Conservation (phyloP, 2,329 filamentous ascomycete species). For the Sclerotinia nivalis region DNA sequence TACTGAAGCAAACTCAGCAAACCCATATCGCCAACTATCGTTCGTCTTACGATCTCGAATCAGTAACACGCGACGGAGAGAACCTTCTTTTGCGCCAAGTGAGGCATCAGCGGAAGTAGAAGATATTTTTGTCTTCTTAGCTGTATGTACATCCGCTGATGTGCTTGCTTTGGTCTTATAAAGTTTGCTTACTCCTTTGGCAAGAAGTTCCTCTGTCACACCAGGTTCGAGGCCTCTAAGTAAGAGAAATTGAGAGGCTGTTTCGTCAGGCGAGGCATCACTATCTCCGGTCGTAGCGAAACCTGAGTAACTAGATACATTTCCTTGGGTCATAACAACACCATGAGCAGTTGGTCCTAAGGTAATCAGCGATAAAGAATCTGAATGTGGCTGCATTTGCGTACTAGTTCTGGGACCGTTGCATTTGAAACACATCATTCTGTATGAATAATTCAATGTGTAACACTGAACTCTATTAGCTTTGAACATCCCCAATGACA, state of each 20-base stretch:
- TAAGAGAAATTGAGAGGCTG: constrained; percentile 70
- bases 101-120: constrained; percentile 54
- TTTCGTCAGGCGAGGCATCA: constrained; percentile 52
- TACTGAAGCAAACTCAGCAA: constrained; percentile 77
- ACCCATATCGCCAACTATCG: constrained; percentile 78
- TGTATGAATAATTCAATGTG: constrained; percentile 57
- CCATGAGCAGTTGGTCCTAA: constrained; percentile 41
- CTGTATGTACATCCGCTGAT: constrained; percentile 39
- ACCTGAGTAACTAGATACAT: constrained; percentile 44
- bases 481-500: neutral
- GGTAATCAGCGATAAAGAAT: constrained; percentile 32
- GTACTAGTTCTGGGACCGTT: constrained; percentile 54
- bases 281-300: constrained; percentile 55
- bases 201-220: constrained; percentile 71
- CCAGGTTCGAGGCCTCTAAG: constrained; percentile 70
- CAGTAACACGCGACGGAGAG: constrained; percentile 74
- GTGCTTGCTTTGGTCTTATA: constrained; percentile 56
- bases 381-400: constrained; percentile 25
- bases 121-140: constrained; percentile 50
- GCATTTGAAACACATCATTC: constrained; percentile 59
- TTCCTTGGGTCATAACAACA: constrained; percentile 42
- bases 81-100: constrained; percentile 67
- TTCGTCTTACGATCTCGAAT: constrained; percentile 71
- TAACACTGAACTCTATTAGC: constrained; percentile 48
- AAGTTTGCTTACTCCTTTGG: constrained; percentile 71